A percentile compares a stretch with the other conserved stretches of the same genome.
These are phyloP conservation scores for Albugo laibachii DNA, from an alignment of 352 stramenopile genomes.

Conservation along the genomic window DNA sequence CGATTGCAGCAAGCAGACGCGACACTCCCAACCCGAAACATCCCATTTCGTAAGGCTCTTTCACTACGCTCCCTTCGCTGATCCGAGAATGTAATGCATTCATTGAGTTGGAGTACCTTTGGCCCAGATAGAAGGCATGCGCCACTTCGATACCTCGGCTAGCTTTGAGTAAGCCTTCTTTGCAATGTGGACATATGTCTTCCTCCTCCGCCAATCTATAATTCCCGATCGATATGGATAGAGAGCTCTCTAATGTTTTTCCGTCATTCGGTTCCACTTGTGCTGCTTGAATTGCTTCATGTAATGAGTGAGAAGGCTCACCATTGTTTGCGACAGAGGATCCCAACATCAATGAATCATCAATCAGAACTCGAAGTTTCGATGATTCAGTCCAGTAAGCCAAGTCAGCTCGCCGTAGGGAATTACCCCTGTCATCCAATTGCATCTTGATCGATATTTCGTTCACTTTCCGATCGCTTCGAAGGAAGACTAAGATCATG, in stretches of 20 bases:
- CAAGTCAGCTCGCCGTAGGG: conserved; percentile 2
- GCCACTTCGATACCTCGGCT: conserved; percentile 79
- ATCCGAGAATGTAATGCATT: conserved; percentile 7
- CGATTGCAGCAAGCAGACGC: conserved; percentile 53
- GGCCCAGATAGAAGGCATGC: conserved; percentile 78
- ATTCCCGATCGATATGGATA: conserved; percentile 12
- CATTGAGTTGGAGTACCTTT: conserved; percentile 78
- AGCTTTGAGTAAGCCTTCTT: conserved; percentile 20
- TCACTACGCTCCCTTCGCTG: conserved; percentile 1
- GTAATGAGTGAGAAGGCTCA: neutral
- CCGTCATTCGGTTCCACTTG: neutral
- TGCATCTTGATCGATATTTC: conserved; percentile 38
- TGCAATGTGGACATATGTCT: conserved; percentile 33
- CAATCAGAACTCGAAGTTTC: conserved; percentile 35
- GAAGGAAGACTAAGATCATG: conserved; percentile 33
- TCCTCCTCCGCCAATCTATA: conserved; percentile 45
- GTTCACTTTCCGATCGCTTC: conserved; percentile 42
- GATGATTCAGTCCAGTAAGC: conserved; percentile 6
- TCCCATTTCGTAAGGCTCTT: conserved; percentile 67
- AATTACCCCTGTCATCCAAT: conserved; percentile 5
- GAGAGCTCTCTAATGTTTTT: neutral
- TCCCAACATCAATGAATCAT: conserved; percentile 23
- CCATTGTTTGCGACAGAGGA: no score
- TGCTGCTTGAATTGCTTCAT: conserved; percentile 5
- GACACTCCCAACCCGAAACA: conserved; percentile 78